Percentiles rank a stretch among this genome's conserved stretches.
Conservation (phyloP, 441 rosid species). For the Eruca vesicaria region DNA sequence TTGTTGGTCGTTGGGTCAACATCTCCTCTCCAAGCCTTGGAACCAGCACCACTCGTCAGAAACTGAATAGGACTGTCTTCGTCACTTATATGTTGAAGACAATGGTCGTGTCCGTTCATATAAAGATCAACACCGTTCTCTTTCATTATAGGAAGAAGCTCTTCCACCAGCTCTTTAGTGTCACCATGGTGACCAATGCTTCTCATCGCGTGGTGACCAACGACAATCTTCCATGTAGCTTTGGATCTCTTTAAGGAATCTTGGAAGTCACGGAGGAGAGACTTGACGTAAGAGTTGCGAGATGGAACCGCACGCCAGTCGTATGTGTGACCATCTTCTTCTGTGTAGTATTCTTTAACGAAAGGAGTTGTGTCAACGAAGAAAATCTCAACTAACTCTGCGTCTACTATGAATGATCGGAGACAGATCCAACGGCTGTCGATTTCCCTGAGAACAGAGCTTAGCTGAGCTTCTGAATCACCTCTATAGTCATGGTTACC, state of each 20-base stretch:
- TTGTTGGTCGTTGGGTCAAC: slow-evolving; percentile 16
- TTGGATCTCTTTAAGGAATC: slow-evolving; percentile 47
- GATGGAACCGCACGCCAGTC: slow-evolving; percentile 68
- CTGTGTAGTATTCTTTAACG: slow-evolving; percentile 52
- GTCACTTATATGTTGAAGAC: slow-evolving; percentile 60
- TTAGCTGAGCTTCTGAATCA: slow-evolving; percentile 62
- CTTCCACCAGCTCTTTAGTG: slow-evolving; percentile 53
- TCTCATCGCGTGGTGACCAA: slow-evolving; percentile 78
- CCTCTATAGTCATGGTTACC: slow-evolving; percentile 84
- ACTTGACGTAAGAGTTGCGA: slow-evolving; percentile 44
- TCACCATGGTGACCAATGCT: slow-evolving; percentile 74
- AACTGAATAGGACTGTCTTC: slow-evolving; percentile 42
- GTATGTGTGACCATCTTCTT: slow-evolving; percentile 44
- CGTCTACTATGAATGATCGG: slow-evolving; percentile 59
- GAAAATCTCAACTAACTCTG: slow-evolving; percentile 59
- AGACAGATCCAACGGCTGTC: slow-evolving; percentile 76
- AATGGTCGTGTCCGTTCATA: slow-evolving; percentile 74
- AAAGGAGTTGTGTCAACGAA: slow-evolving; percentile 77
- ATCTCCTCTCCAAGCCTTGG: slow-evolving; percentile 49
- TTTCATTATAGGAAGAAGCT: slow-evolving; percentile 59
- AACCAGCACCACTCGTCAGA: slow-evolving; percentile 44
- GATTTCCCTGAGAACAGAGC: slow-evolving; percentile 48
- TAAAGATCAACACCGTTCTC: slow-evolving; percentile 54
- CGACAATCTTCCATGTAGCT: slow-evolving; percentile 73
- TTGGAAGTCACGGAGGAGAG: slow-evolving; percentile 49